Percentiles rank a stretch among this genome's conserved stretches.
phyloP scores from a whole-genome alignment of 83 land plant genomes.

The Picea mariana region DNA sequence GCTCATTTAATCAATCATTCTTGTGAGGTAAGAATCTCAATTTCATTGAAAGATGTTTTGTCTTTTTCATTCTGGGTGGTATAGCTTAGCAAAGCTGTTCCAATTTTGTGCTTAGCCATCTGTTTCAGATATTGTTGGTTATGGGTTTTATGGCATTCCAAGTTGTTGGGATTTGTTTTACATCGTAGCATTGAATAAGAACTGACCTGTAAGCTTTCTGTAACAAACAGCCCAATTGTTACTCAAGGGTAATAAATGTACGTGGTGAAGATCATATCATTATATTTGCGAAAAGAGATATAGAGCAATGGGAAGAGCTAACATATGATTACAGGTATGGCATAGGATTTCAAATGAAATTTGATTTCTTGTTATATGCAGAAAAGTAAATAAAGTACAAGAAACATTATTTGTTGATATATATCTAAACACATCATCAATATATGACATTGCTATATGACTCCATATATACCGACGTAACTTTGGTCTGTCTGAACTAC shows the following conservation, averaged over 20 bases:
- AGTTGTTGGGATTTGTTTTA: constrained; percentile 2
- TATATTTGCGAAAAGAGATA: constrained; percentile 96
- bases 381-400: not conserved
- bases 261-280: constrained; percentile 90
- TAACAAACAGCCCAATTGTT: constrained; percentile 90
- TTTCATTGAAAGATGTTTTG: not conserved
- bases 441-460: not conserved
- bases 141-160: not conserved
- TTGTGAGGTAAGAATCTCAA: constrained; percentile 68
- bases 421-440: not conserved
- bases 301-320: constrained; percentile 82
- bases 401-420: not conserved
- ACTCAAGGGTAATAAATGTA: constrained; percentile 84
- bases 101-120: not conserved
- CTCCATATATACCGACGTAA: not conserved
- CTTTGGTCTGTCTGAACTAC: not conserved
- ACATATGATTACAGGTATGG: constrained; percentile 97
- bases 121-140: not conserved
- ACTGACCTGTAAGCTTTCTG: not conserved
- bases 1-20: constrained; percentile 99
- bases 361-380: not conserved
- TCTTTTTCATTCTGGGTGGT: not conserved
- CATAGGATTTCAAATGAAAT: not conserved
- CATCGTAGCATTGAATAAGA: not conserved
- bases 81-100: not conserved